Evolutionary conservation across 106 monocot genomes (phyloP), one percentile per base, ranked within the genome.

Genomic region (Posidonia australis): DNA sequence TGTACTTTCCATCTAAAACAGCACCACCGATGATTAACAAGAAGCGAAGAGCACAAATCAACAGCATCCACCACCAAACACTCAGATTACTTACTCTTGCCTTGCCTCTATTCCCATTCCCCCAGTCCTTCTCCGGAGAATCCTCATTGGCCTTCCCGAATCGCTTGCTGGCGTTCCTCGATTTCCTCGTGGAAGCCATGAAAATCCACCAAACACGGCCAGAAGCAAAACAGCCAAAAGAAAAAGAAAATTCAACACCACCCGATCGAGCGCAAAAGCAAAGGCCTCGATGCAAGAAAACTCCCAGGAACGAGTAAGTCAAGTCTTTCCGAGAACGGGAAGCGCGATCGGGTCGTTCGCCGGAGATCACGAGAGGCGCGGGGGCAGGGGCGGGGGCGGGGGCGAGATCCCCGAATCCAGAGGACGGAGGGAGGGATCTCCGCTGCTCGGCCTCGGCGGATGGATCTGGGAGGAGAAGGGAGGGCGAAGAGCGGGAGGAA

Each of bases 161-260:
- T 18, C 49, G 46, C 66, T 77, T 77, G 55, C 57, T 73, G 9
- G 65, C 48, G 13, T 42, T 27, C 22, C 73, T 58, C 29, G 65
- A 55, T 54, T 63, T 67, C 44, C 66, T 72, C 65, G 73, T 72
- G 21, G 73, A 69, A 70, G 68, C 58, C 83, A 80, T 84, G 36
- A 36, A 36, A 36, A 7, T 36, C 2, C 16, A 13, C 12, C 20
- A 43, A 14, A 51, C 20, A 36, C 36, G 5, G 5, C 36, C 36
- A 36, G 7, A 26, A 58, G 0, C 2, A 28, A 28, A 58, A 58
- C n/a, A 18, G 41, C 9, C 3, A 36, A 9, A 23, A 58, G 26
- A 58, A 58, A 6, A 29, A 7, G 13, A 58, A 22, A 29, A 17
- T 12, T 58, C 53, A 22, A 54, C 53, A 22, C 23, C 27, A 36